A percentile compares a stretch with the other conserved stretches of the same genome.
Evolutionary conservation across 768 basidiomycete genomes (phyloP).

Genomic region (Suillus tomentosus): DNA sequence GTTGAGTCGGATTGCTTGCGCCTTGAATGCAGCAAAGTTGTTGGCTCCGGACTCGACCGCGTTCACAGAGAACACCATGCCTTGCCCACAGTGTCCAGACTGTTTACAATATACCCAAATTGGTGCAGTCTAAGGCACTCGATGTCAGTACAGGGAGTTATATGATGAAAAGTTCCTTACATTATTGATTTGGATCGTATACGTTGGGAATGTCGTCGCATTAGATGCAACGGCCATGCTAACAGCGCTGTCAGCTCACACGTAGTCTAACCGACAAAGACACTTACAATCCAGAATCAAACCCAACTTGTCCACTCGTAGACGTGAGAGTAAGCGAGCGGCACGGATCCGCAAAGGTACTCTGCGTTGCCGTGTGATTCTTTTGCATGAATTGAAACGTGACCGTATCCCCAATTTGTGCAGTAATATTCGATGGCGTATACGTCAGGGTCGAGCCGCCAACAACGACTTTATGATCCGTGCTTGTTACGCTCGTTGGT

Average conservation of each 20-base stretch:
- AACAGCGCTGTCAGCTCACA: neutral
- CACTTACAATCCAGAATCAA: conserved; percentile 50
- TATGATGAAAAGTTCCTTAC: conserved; percentile 24
- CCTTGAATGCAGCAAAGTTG: conserved; percentile 55
- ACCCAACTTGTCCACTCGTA: conserved; percentile 45
- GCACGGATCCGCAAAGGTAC: conserved; percentile 39
- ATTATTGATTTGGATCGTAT: conserved; percentile 55
- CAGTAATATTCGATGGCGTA: conserved; percentile 47
- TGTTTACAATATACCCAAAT: conserved; percentile 61
- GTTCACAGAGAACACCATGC: conserved; percentile 65
- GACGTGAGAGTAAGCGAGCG: conserved; percentile 43
- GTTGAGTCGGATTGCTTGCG: conserved; percentile 45
- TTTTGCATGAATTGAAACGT: conserved; percentile 45
- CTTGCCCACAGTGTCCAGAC: conserved; percentile 49
- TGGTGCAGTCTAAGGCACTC: conserved; percentile 43
- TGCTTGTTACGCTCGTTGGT: conserved; percentile 25
- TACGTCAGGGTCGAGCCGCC: conserved; percentile 43
- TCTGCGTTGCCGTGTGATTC: conserved; percentile 52
- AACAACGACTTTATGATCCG: conserved; percentile 45
- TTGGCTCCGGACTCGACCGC: conserved; percentile 51
- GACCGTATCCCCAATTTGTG: conserved; percentile 48
- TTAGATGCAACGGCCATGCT: conserved; percentile 51
- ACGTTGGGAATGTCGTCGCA: conserved; percentile 52
- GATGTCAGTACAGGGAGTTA: neutral
- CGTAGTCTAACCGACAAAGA: neutral